Evolutionary conservation across 2,329 filamentous ascomycete species (phyloP), one percentile per base, ranked within the genome.

Genomic region (Lachnellula hyalina): DNA sequence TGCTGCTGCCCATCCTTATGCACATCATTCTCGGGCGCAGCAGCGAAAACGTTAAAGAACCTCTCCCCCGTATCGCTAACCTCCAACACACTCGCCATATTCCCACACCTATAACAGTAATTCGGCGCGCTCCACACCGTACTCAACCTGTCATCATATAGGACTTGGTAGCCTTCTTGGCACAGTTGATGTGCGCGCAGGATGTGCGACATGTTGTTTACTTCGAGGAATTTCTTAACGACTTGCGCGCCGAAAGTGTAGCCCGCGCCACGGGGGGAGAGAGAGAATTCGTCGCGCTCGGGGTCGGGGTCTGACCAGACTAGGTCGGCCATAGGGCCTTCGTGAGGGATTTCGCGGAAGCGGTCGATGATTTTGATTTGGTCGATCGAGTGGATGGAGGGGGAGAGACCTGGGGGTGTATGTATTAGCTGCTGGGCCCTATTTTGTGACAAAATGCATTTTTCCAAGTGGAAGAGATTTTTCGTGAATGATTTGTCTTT

Each of bases 361-460:
- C 94, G 90, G 74, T 99, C 94, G 70, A 99, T 97, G 72, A 99
- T 96, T 73, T 99, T 97, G 75, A 99, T 97, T 74, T 99, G 94
- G 72, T 99, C 94, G 70, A 99, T 96, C 45, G 90, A 96, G 74
- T 99, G 94, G 70, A 99, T 97, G 32, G 88, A 92, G 1, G 89
- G 89, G 0, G 88, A 92, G 19, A 94, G 80, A 21, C 89, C 86
- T 88, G 48, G 17, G 41, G 45, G 19, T 36, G 19, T 48, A 36
- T 53, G 17, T 49, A 46, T 52, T 47, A 57, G 35, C 23, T 45
- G 28, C 14, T 49, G 15, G 21, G n/a, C 14, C 17, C 17, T 34
- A n/a, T 35, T 32, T 54, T 14, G 57, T 36, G 11, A 23, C 12
- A 49, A 15, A 32, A 15, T n/a, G 21, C 3, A 0, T 2, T 25